Percentiles rank a stretch among this genome's conserved stretches.
phyloP scores from a whole-genome alignment of 345 rosid genomes.

The Populus davidiana region DNA sequence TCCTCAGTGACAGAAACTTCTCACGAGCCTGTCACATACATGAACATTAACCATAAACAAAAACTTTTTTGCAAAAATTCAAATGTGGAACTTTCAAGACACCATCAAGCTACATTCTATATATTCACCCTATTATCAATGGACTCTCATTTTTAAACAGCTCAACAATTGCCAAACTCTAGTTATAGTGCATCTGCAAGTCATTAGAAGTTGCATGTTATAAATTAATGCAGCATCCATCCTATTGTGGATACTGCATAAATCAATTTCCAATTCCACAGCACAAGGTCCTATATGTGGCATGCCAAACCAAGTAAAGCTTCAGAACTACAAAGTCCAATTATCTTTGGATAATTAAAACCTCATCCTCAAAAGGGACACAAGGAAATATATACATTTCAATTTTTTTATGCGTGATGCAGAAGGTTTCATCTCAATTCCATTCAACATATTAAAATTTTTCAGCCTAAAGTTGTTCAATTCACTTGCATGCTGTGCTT shows the following conservation, averaged over 20 bases:
- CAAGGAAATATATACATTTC: neutral
- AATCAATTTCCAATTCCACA: neutral
- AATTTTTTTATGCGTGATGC: neutral
- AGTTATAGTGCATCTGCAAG: neutral
- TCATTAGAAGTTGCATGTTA: neutral
- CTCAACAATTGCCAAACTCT: neutral
- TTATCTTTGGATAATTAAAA: neutral
- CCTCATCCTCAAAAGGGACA: neutral
- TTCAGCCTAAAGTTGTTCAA: neutral
- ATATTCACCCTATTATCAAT: neutral
- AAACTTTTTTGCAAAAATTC: neutral
- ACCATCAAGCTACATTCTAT: neutral
- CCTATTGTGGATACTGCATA: neutral
- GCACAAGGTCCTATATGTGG: neutral
- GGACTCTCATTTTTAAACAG: neutral
- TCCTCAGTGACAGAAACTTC: slow-evolving; percentile 88
- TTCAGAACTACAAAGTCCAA: neutral
- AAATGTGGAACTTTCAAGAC: neutral
- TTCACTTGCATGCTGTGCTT: neutral
- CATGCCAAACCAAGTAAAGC: neutral
- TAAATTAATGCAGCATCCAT: neutral
- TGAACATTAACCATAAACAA: neutral
- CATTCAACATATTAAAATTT: neutral
- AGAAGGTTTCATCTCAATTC: slow-evolving; percentile 1
- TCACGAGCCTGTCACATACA: slow-evolving; percentile 69